Conservation (phyloP, 192 early-diverging fungal species). For the Geranomyces michiganensis region DNA sequence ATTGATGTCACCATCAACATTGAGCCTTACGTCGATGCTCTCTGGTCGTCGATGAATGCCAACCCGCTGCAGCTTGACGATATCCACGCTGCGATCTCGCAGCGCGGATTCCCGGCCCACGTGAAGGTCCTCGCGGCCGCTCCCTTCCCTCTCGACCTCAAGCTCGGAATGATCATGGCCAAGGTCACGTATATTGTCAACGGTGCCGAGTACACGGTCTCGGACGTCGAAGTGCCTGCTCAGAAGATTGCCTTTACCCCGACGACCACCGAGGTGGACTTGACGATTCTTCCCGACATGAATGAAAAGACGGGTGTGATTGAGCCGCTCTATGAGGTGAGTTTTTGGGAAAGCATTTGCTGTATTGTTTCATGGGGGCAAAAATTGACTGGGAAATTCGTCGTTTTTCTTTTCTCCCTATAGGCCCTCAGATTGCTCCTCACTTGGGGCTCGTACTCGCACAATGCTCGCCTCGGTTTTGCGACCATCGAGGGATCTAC, state of each 20-base stretch:
- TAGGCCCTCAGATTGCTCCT: too few species aligned
- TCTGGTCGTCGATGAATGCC: slow-evolving; percentile 20
- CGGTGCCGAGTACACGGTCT: slow-evolving; percentile 6
- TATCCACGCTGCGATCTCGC: slow-evolving; percentile 14
- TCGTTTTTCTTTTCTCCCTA: too few species aligned
- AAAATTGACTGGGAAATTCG: too few species aligned
- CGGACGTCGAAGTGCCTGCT: slow-evolving; percentile 12
- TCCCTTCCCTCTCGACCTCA: slow-evolving; percentile 29
- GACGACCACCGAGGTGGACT: slow-evolving; percentile 4
- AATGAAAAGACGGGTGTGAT: slow-evolving; percentile 20
- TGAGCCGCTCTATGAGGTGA: slow-evolving; percentile 25
- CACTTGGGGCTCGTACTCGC: slow-evolving; percentile 4
- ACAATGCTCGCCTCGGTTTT: slow-evolving; percentile 18
- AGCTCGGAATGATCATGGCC: slow-evolving; percentile 7
- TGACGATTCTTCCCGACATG: slow-evolving; percentile 20
- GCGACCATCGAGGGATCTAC: slow-evolving; percentile 7
- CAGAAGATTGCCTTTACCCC: neutral
- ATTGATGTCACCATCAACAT: slow-evolving; percentile 9
- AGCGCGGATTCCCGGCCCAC: slow-evolving; percentile 6
- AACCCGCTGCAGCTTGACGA: slow-evolving; percentile 10
- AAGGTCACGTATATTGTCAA: slow-evolving; percentile 8
- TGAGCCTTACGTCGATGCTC: neutral
- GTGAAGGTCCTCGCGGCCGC: slow-evolving; percentile 9
- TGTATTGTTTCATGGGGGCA: too few species aligned
- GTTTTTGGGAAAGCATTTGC: too few species aligned